A percentile compares a stretch with the other conserved stretches of the same genome.
These are phyloP conservation scores for Tolypocladium pustulatum DNA, from an alignment of 2,329 filamentous ascomycete genomes.

Conservation along the genomic window DNA sequence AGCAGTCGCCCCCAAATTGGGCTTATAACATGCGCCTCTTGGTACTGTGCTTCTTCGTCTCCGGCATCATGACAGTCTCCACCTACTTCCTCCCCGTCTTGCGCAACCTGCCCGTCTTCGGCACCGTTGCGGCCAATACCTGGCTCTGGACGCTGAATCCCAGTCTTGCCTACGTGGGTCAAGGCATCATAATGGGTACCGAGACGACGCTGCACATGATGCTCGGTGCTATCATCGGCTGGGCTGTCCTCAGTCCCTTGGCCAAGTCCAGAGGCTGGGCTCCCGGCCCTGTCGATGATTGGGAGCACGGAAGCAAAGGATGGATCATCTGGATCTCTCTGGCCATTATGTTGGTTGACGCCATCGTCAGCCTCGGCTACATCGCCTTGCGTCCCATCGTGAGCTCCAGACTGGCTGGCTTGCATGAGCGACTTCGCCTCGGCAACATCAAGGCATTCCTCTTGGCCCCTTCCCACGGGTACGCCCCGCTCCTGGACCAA, in stretches of 20 bases:
- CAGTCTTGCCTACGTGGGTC: conserved; percentile 91
- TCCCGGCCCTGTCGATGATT: conserved; percentile 73
- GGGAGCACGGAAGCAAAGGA: conserved; percentile 88
- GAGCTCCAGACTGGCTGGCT: not conserved
- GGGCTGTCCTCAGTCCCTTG: conserved; percentile 81
- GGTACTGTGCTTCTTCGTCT: conserved; percentile 45
- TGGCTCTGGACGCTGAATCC: conserved; percentile 98
- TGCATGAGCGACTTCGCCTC: not conserved
- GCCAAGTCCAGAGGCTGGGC: conserved; percentile 85
- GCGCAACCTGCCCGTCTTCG: conserved; percentile 80
- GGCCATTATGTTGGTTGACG: conserved; percentile 93
- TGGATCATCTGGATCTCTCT: conserved; percentile 98
- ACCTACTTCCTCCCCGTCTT: conserved; percentile 87
- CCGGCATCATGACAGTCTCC: conserved; percentile 60
- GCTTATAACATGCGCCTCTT: conserved; percentile 42
- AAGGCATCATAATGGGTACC: conserved; percentile 97
- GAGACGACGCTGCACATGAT: conserved; percentile 95
- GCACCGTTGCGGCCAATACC: conserved; percentile 56
- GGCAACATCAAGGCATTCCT: not conserved
- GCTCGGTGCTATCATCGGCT: conserved; percentile 77
- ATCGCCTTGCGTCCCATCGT: conserved; percentile 54
- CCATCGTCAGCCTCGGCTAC: conserved; percentile 77
- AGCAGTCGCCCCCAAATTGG: conserved; percentile 24
- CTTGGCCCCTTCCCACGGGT: conserved; percentile 9
- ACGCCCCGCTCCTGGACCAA: conserved; percentile 10